Base-by-base conservation (phyloP, 1,284 basidiomycete genomes). In the Trichosporon ovoides region DNA sequence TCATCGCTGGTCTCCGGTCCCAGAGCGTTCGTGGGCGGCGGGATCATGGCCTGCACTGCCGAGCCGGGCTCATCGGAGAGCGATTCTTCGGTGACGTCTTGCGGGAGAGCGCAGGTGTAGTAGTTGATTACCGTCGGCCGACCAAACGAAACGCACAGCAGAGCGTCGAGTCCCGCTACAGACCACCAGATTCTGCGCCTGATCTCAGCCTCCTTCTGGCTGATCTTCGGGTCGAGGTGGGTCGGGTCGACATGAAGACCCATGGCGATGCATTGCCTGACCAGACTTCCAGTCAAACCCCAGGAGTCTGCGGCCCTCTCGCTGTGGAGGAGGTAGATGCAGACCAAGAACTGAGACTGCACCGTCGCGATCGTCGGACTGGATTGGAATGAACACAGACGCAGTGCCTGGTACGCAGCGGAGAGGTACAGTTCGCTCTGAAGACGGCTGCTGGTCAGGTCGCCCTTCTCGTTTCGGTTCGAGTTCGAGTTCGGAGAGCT, bases 341-440 rank as follows among this genome's bases (percentile, higher is more conserved):
- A 71, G 56, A 76, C 69, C 34, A 75, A 62, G 33, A 77, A 61
- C 61, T 73, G 71, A 6, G 74, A 60, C 36, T 76, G 75, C 31
- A 78, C 61, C 1, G 74, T 73, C 31, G 66, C 60, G 3, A 78
- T 64, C 0, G 68, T 76, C 24, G 76, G 76, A 28, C 69, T 72
- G 2, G 76, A 74, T 28, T 77, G 60, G 67, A 75, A 78, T 0
- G 76, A 77, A 57, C 74, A 76, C n/a, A 78, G 63, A 16, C 76
- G 68, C 10, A 78, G 61, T 0, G 75, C 75, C 57, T 78, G 76
- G 55, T 74, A 76, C 13, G 76, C 73, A 4, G 72, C 76, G 2
- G 76, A 78, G 11, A 78, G 63, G 52, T 75, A 78, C 3, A 78
- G 66, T 59, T 78, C 76, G 58, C 70, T 73, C 60, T 78, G 76